phyloP scores from a whole-genome alignment of 805 yeast genomes.

The Teunomyces pallodes region DNA sequence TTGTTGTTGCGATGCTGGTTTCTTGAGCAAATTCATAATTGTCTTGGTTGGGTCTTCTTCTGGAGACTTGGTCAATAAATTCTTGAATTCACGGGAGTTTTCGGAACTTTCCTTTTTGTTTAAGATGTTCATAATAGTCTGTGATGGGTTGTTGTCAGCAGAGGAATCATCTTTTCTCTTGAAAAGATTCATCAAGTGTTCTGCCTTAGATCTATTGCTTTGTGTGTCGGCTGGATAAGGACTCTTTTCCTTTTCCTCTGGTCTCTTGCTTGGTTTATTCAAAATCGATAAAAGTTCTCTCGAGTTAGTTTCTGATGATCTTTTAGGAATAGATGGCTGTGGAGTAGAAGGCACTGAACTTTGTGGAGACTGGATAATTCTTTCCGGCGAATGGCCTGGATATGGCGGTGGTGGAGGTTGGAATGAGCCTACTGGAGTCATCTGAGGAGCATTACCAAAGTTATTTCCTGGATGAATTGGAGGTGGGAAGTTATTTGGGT shows the following conservation, averaged over 20 bases:
- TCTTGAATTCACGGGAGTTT: constrained; percentile 40
- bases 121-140: constrained; percentile 7
- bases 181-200: constrained; percentile 28
- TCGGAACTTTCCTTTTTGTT: constrained; percentile 6
- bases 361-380: background rate
- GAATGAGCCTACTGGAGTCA: constrained; percentile 2
- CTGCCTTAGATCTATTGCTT: constrained; percentile 30
- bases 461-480: constrained; percentile 8
- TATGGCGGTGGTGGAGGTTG: constrained; percentile 1
- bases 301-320: constrained; percentile 32
- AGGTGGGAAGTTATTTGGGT: constrained; percentile 4
- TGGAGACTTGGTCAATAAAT: constrained; percentile 52
- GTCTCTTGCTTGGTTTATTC: constrained; percentile 21
- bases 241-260: constrained; percentile 6
- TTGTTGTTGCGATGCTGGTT: background rate
- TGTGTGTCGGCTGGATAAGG: constrained; percentile 12
- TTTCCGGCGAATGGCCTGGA: background rate
- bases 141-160: constrained; percentile 2
- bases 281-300: constrained; percentile 45
- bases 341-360: constrained; percentile 13
- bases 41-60: constrained; percentile 42
- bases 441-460: constrained; percentile 3
- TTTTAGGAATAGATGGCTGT: constrained; percentile 38
- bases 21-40: background rate
- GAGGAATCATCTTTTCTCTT: constrained; percentile 12